Evolutionary conservation across 306 rosid genomes (phyloP), one percentile per base, ranked within the genome.

Genomic region (Medicago truncatula): DNA sequence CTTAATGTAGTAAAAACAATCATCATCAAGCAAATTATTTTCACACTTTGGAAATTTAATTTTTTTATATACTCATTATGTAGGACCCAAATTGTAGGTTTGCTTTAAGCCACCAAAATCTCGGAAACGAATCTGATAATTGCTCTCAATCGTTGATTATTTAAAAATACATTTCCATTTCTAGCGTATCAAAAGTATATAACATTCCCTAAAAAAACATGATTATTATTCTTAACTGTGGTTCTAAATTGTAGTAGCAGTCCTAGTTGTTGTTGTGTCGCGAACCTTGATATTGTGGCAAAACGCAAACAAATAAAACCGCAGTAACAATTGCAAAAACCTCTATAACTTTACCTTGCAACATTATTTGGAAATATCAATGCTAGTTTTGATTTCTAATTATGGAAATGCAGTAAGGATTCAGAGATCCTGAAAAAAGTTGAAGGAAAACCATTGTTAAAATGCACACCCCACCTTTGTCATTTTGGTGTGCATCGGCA

Each of bases 391-490:
- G 68, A 49, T 36, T 44, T 49, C 47, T 40, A 1, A 20, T 43
- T 40, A 21, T 80, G 82, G 67, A 64, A 14, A 9, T 76, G 59
- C 85, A 93, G 97, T 87, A 81, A 70, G 31, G 85, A 84, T 60
- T 89, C 94, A 39, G 87, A 88, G 80, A 76, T 85, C 18, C 67
- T 87, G 16, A 78, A 83, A 59, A 87, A 83, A 39, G 78, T 85
- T 36, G 89, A 38, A 1, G 25, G 83, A 72, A 82, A 90, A 25
- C 97, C 98, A 60, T 85, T 93, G 88, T 70, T 93, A 34, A 92
- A 87, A 64, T 93, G 98, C 87, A 93, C 98, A 59, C 96, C 86
- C 70, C 98, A 93, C 57, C 64, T 93, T 88, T 93, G 98, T 76
- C 93, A 86, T 8, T 70, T 91, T 25, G 76, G 97, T 62, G 92